Evolutionary conservation across 495 filamentous ascomycete genomes (phyloP), one percentile per base, ranked within the genome.

Genomic region (Lepraria neglecta): DNA sequence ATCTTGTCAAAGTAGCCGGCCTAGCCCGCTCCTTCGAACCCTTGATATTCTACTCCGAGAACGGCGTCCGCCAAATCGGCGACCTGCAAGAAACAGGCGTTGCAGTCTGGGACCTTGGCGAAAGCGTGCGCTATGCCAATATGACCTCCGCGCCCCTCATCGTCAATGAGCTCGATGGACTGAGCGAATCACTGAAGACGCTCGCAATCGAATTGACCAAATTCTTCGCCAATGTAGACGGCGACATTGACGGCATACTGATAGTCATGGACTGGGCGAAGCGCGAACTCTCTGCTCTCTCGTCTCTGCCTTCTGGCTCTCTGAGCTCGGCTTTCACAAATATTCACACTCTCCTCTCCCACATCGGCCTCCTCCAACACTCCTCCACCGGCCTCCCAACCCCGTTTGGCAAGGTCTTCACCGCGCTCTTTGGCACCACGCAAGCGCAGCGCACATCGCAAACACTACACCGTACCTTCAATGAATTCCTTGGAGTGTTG

Each of bases 261-360:
- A 86, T 92, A 46, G 89, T 92, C 15, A 96, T 96, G 90, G 90
- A 95, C 71, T 96, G 91, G 91, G 88, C 90, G 38, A 85, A 87
- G 68, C 85, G 89, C 53, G 90, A 96, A 73, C 81, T 96, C 11
- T 74, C 77, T 55, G 75, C 73, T 0, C 69, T 85, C n/a, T 77
- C 78, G 6, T 73, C 74, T 12, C 72, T 76, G 21, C 83, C 86
- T 5, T 76, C 80, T 0, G 78, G 78, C 4, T 73, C 87, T 4
- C 75, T 92, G 0, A 80, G 84, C 27, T 80, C 84, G 33, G 78
- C 84, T 67, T 85, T 88, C 65, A 85, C 87, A 72, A 96, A 95
- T 70, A 72, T 94, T 57, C 87, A 96, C 76, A 82, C 81, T 70
- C 72, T 91, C 63, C 77, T 96, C 47, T 85, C 80, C 52, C 76